Evolutionary conservation across 2,329 filamentous ascomycete genomes (phyloP).

Genomic region (Amauroascus niger): DNA sequence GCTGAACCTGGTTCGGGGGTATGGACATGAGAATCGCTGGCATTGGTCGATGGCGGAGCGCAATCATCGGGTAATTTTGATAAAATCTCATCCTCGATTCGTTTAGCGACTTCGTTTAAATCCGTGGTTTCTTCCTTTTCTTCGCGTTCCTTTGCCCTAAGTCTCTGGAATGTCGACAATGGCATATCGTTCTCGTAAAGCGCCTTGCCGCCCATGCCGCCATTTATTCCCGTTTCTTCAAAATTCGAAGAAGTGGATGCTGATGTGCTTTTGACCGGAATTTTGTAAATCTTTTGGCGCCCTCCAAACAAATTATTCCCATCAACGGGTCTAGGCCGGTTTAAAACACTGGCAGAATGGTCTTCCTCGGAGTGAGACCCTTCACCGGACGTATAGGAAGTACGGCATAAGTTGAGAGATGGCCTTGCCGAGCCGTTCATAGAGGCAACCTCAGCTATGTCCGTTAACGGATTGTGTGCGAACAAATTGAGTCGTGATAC

Average conservation of each 20-base stretch:
- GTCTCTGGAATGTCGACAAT: constrained; percentile 67
- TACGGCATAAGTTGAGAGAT: constrained; percentile 50
- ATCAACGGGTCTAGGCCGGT: constrained; percentile 67
- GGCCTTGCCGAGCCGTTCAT: constrained; percentile 52
- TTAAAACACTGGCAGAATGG: constrained; percentile 61
- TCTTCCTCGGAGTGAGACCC: constrained; percentile 57
- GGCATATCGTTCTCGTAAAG: constrained; percentile 83
- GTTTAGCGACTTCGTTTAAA: neutral
- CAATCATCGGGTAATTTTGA: constrained; percentile 61
- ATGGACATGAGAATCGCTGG: constrained; percentile 63
- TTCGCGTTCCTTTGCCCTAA: constrained; percentile 44
- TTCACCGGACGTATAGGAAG: constrained; percentile 55
- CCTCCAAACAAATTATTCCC: constrained; percentile 92
- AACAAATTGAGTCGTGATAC: constrained; percentile 69
- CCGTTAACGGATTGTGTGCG: constrained; percentile 56
- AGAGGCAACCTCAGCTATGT: constrained; percentile 87
- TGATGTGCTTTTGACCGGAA: constrained; percentile 46
- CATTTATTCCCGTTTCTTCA: constrained; percentile 20
- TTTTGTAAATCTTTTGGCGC: constrained; percentile 89
- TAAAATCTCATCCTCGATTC: constrained; percentile 37
- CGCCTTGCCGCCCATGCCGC: constrained; percentile 54
- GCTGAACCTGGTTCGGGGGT: constrained; percentile 20
- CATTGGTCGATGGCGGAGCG: constrained; percentile 80
- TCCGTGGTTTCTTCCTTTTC: constrained; percentile 22
- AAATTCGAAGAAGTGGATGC: constrained; percentile 34